These are phyloP conservation scores for Jaapia argillacea DNA, from an alignment of 768 basidiomycete species.

Conservation along the genomic window DNA sequence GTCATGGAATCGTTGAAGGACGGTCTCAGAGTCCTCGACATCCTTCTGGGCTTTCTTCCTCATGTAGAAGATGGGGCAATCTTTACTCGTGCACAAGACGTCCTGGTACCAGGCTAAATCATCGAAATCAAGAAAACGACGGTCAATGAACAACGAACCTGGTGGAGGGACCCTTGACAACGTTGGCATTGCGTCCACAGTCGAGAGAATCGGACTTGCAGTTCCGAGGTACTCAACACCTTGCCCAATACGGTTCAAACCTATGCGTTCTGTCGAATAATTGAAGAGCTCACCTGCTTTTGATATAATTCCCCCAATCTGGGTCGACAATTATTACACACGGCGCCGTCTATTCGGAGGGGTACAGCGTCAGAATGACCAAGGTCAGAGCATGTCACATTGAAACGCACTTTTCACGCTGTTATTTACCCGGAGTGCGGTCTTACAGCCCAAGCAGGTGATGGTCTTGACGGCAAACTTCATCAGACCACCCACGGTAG, in stretches of 20 bases:
- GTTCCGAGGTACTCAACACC: constrained; percentile 52
- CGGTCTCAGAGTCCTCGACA: constrained; percentile 73
- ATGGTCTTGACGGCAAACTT: constrained; percentile 96
- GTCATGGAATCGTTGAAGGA: constrained; percentile 77
- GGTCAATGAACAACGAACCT: constrained; percentile 31
- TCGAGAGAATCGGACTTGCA: constrained; percentile 87
- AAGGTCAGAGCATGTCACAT: background rate
- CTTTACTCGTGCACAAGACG: constrained; percentile 91
- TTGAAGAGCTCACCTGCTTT: constrained; percentile 57
- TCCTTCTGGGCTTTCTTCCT: constrained; percentile 98
- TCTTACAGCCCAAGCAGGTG: constrained; percentile 94
- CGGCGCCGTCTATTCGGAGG: constrained; percentile 76
- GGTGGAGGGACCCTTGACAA: constrained; percentile 97
- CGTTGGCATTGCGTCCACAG: constrained; percentile 99
- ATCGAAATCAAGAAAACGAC: background rate
- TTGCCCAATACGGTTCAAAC: constrained; percentile 7
- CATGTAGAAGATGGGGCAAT: constrained; percentile 99
- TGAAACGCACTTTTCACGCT: constrained; percentile 51
- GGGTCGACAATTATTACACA: constrained; percentile 89
- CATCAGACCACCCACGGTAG: constrained; percentile 94
- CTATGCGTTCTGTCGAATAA: background rate
- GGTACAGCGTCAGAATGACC: background rate
- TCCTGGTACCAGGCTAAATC: constrained; percentile 43
- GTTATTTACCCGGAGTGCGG: constrained; percentile 69
- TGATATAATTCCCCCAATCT: constrained; percentile 85